Evolutionary conservation across 1,139 yeast genomes (phyloP).

Genomic region (Yamadazyma atmosphaerica): DNA sequence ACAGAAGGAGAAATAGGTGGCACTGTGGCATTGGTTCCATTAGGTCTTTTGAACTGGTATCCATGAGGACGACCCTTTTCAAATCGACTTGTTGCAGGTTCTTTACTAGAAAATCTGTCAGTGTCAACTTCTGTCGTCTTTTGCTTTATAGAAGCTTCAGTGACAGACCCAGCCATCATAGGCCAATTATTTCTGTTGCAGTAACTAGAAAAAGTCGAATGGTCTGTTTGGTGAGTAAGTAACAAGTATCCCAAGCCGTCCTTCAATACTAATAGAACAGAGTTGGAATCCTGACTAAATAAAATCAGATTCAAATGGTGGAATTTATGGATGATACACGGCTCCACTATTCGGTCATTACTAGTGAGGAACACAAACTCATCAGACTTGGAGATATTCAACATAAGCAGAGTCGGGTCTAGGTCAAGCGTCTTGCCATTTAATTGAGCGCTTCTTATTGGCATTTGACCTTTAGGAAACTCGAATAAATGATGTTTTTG

Average conservation of each 20-base stretch:
- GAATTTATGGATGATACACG: background rate
- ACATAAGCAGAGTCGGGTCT: background rate
- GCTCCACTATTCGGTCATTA: background rate
- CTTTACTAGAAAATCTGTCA: constrained; percentile 1
- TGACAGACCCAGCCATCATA: background rate
- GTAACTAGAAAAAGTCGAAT: background rate
- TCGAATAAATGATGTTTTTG: background rate
- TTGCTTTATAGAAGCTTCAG: background rate
- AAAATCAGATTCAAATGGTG: background rate
- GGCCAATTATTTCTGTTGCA: constrained; percentile 1
- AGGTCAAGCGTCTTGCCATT: background rate
- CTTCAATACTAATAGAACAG: background rate
- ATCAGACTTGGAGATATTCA: background rate
- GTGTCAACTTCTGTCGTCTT: background rate
- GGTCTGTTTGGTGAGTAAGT: background rate
- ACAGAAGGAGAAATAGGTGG: background rate
- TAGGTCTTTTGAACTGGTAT: background rate
- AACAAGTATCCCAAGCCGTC: background rate
- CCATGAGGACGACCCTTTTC: too few species aligned
- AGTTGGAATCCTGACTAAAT: background rate
- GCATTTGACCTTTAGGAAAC: background rate
- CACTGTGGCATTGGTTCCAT: background rate
- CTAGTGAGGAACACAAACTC: background rate
- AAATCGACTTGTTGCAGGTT: too few species aligned
- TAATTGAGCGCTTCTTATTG: too few species aligned